Percentiles rank a stretch among this genome's conserved stretches.
These are phyloP conservation scores for Isabelozyma gotoi DNA, from an alignment of 805 yeast species.

Conservation along the genomic window DNA sequence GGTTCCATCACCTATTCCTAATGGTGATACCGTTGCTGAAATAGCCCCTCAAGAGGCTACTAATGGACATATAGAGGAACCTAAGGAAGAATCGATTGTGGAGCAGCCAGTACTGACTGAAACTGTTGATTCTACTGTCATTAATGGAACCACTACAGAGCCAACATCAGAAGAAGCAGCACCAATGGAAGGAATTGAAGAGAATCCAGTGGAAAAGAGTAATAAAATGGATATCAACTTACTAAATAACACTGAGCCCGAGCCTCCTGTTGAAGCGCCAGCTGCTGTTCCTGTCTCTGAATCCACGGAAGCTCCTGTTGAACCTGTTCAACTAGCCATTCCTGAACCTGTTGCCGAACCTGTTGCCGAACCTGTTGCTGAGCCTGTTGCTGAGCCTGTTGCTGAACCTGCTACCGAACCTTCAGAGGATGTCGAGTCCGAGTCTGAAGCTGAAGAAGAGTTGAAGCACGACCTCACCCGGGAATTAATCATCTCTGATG, in stretches of 20 bases:
- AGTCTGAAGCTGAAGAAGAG: conserved; percentile 37
- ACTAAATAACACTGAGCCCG: background rate
- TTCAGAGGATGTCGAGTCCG: too few relatives aligned
- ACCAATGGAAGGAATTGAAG: conserved; percentile 2
- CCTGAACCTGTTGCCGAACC: background rate
- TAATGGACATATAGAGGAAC: background rate
- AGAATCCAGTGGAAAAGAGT: conserved; percentile 3
- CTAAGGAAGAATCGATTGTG: conserved; percentile 1
- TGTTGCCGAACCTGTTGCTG: background rate
- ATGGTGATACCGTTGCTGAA: background rate
- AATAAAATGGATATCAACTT: background rate
- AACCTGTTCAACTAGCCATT: background rate
- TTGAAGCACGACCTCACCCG: conserved; percentile 53
- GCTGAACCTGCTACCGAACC: conserved; percentile 4
- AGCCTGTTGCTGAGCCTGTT: background rate
- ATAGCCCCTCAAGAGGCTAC: background rate
- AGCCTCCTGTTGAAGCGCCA: background rate
- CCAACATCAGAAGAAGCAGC: conserved; percentile 4
- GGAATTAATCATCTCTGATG: conserved; percentile 33
- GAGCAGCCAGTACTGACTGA: background rate
- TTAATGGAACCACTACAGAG: too few relatives aligned
- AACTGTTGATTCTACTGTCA: background rate
- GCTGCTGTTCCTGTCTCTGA: background rate
- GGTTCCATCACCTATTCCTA: conserved; percentile 1
- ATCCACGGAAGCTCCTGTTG: background rate